Base-by-base conservation (phyloP, 495 filamentous ascomycete genomes). In the Cryomyces antarcticus region DNA sequence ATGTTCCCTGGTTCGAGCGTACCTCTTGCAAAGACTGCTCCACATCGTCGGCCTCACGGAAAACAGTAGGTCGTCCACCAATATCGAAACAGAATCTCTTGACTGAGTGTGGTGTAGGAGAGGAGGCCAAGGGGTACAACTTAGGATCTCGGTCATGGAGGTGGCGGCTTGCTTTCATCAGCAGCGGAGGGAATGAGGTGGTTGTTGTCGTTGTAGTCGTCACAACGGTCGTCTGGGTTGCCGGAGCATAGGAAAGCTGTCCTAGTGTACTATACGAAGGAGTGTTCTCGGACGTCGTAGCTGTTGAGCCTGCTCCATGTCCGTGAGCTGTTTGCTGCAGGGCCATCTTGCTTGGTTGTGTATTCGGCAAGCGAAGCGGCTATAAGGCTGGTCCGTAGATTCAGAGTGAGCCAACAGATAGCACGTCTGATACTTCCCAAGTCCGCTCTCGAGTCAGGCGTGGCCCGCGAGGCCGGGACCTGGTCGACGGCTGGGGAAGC, bases 191-290 rank as follows among this genome's bases (percentile, higher is more conserved):
- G 46, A 89, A 88, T 5, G 75, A 76, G 31, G 83, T 78, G 17
- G 89, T 94, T 0, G 88, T 95, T 1, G 84, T 93, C 0, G 87
- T 96, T 0, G 88, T 96, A 0, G 89, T 95, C 4, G 87, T 96
- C 47, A 95, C 77, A 6, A 82, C 73, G 2, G 78, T 82, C 17
- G 78, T 81, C 53, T 75, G 69, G 24, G 79, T 83, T 11, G 79
- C 72, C 28, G 78, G 78, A 43, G 72, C 77, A 54, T 75, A 78
- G 10, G 76, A 78, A 43, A 84, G 71, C 51, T 78, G 73, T 7
- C 70, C 79, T 43, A 81, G 52, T 33, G 62, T 66, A 39, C 46
- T 48, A 53, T 55, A 55, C 11, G 47, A 43, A 17, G 48, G 43
- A 6, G 48, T 43, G 11, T 41, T 31, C 27, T 39, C 24, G 37